Evolutionary conservation across 495 filamentous ascomycete genomes (phyloP), one percentile per base, ranked within the genome.

Genomic region (Aspergillus cristatus): DNA sequence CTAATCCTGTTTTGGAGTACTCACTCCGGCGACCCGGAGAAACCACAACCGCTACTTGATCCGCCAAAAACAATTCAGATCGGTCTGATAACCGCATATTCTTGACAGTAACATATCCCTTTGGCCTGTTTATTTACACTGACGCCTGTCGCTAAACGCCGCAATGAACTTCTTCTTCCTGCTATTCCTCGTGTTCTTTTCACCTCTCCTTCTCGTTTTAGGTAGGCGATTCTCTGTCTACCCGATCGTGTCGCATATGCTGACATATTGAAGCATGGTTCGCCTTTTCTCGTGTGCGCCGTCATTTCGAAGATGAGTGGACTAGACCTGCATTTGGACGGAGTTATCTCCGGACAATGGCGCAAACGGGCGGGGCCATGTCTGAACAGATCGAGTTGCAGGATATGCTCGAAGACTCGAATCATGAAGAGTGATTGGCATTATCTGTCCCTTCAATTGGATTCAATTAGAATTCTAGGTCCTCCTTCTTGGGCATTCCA

Each of bases 401-500:
- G 28, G 69, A 76, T 41, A 75, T 78, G 72, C 53, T 79, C 20
- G 54, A 57, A 20, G 66, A 72, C 35, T 54, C 58, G 13, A 61
- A 71, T 18, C 57, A 65, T 31, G 64, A 68, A 35, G 58, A 68
- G 46, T 65, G 54, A 58, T 44, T 16, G 7, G 10, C 1, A 1
- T 42, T 36, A 20, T 44, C 28, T 26, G 32, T 37, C 28, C n/a
- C 10, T 17, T 7, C 11, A 18, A 17, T 29, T 15, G 14, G 18
- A 6, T 17, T 3, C 14, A 25, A 26, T 15, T 37, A 93, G 57
- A 91, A 91, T 42, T 90, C 84, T 22, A 91, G 70, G 48, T 86
- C 78, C 8, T 67, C 65, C 49, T 78, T 79, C 29, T 72, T 81
- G 2, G 65, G 71, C 65, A 72, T 74, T 42, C 60, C 67, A 15